Evolutionary conservation across 2,329 filamentous ascomycete species (phyloP), one percentile per base, ranked within the genome.

Genomic region (Penicillium sclerotigenum): DNA sequence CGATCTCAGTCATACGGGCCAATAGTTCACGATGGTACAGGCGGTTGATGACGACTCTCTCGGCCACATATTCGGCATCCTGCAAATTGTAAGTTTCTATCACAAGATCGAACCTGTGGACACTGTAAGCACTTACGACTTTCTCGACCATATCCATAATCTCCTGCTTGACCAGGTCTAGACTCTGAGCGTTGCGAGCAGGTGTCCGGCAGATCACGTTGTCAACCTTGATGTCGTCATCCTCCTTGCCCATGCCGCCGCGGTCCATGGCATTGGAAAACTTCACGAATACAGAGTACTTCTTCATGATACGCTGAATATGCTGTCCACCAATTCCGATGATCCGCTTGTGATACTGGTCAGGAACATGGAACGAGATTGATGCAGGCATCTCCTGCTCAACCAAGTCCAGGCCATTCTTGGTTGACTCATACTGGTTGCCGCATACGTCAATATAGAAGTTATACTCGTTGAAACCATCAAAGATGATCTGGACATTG

Each of bases 261-360:
- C 94, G 88, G 71, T 99, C 94, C 92, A 97, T 97, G 16, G 94
- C 94, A 67, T 99, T 99, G 62, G 91, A 96, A 70, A 99, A 99
- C 73, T 99, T 99, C 78, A 99, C 94, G 68, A 99, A 99, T 65
- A 99, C 94, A 0, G 94, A 97, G 76, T 99, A 96, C 77, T 97
- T 97, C 81, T 99, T 97, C 94, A 99, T 99, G 79, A 99, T 97
- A 53, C 93, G 90, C 75, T 99, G 94, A 65, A 99, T 99, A 71
- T 99, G 94, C 73, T 97, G 93, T 10, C 94, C 94, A 59, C 94
- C 94, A 67, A 99, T 97, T 50, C 94, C 94, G 61, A 99, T 99
- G 70, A 99, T 99, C 47, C 94, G 91, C 79, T 99, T 99, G 77
- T 99, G 94, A 72, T 99, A 99, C 75, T 97, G 94, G 68, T 99